Evolutionary conservation across 2,329 filamentous ascomycete species (phyloP).

Genomic region (Diplodia mutila): DNA sequence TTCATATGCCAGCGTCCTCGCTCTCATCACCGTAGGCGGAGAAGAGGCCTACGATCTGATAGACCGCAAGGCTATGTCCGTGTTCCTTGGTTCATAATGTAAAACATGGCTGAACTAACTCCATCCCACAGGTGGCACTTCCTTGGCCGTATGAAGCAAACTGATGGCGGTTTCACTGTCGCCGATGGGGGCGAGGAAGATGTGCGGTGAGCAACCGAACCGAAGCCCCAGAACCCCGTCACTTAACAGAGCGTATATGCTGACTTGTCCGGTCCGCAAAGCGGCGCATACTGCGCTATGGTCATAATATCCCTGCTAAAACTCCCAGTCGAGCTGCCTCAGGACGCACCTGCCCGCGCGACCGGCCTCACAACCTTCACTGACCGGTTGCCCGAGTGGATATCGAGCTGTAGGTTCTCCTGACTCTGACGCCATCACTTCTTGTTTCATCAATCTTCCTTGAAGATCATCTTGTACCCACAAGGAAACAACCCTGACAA

Average conservation of each 20-base stretch:
- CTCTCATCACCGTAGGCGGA: constrained; percentile 77
- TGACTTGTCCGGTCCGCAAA: constrained; percentile 38
- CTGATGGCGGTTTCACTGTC: constrained; percentile 88
- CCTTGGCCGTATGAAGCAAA: constrained; percentile 83
- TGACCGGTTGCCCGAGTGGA: constrained; percentile 75
- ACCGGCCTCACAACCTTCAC: constrained; percentile 71
- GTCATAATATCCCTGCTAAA: constrained; percentile 82
- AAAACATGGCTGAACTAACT: constrained; percentile 36
- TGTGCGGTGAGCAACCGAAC: constrained; percentile 65
- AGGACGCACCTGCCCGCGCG: constrained; percentile 68
- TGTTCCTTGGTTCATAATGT: constrained; percentile 23
- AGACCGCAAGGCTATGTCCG: constrained; percentile 74
- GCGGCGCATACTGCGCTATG: constrained; percentile 89
- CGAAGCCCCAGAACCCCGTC: not conserved
- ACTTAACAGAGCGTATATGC: constrained; percentile 23
- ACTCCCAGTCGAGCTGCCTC: constrained; percentile 77
- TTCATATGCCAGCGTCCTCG: constrained; percentile 82
- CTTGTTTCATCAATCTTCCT: constrained; percentile 21
- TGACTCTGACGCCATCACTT: constrained; percentile 45
- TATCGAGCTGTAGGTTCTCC: constrained; percentile 66
- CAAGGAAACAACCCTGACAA: constrained; percentile 38
- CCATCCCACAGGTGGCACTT: constrained; percentile 69
- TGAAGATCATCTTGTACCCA: constrained; percentile 11
- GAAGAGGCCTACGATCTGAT: constrained; percentile 73
- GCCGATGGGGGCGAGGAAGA: constrained; percentile 87